Evolutionary conservation across 192 early-diverging fungal genomes (phyloP).

Genomic region (Lunasporangiospora selenospora): DNA sequence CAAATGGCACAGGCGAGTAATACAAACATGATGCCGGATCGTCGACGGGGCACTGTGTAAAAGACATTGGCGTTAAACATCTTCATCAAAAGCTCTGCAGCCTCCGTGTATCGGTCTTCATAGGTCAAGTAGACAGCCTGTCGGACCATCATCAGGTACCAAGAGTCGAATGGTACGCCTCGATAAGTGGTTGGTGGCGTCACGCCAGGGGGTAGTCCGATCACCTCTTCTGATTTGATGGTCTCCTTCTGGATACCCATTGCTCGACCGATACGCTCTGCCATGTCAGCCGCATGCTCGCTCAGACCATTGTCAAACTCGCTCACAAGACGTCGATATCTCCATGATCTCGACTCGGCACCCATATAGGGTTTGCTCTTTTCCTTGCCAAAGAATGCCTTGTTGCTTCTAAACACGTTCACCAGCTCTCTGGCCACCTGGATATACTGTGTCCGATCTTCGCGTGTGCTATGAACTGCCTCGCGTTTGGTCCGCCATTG

Average conservation of each 20-base stretch:
- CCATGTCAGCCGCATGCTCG: slow-evolving; percentile 46
- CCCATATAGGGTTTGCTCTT: slow-evolving; percentile 34
- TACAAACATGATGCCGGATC: slow-evolving; percentile 41
- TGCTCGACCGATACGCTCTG: slow-evolving; percentile 36
- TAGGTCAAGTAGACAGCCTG: slow-evolving; percentile 40
- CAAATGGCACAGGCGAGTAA: slow-evolving; percentile 42
- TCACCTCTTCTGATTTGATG: neutral
- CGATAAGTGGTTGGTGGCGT: slow-evolving; percentile 22
- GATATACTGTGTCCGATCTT: slow-evolving; percentile 43
- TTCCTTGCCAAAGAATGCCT: slow-evolving; percentile 42
- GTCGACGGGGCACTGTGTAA: slow-evolving; percentile 22
- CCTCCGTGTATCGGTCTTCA: slow-evolving; percentile 38
- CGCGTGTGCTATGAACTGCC: slow-evolving; percentile 25
- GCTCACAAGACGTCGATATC: slow-evolving; percentile 11
- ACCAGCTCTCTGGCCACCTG: slow-evolving; percentile 39
- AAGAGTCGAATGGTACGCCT: slow-evolving; percentile 29
- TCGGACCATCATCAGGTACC: slow-evolving; percentile 40
- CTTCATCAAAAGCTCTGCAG: slow-evolving; percentile 31
- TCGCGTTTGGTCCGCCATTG: slow-evolving; percentile 21
- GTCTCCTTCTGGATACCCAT: slow-evolving; percentile 28
- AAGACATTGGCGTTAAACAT: slow-evolving; percentile 39
- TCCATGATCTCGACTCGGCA: slow-evolving; percentile 23
- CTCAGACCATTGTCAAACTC: slow-evolving; percentile 39
- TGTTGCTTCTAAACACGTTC: slow-evolving; percentile 35
- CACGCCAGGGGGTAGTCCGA: neutral